Base-by-base conservation (phyloP, 2,329 filamentous ascomycete species). In the Nemania sp. region DNA sequence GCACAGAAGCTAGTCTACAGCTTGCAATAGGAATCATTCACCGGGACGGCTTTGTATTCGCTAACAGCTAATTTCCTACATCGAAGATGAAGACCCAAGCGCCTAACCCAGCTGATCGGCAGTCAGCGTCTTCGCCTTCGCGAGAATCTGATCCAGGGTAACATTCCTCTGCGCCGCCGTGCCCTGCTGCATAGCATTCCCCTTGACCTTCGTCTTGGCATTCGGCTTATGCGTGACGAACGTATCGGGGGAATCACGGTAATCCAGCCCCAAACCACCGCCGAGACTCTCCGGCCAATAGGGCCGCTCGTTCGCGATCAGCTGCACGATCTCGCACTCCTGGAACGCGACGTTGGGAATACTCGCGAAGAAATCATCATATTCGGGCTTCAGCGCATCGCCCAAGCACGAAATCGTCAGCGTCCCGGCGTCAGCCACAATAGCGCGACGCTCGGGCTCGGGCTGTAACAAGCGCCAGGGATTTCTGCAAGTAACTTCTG, bases 391-490 rank as follows among this genome's bases (percentile, higher is more conserved):
- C 52, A 81, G 58, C 1, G 78, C 78, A 28, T 79, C 76, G 28
- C 28, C 28, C 5, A 31, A 14, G 8, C 28, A 5, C 5, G 28
- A 31, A 14, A 31, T 31, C 9, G 28, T 31, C 28, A 31, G 28
- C 8, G 4, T 31, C 28, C 28, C 2, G n/a, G n/a, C n/a, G 59
- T 61, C 1, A 81, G 64, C 8, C 64, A 74, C 15, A 61, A 61
- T 0, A 81, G 28, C 28, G 8, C 77, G 26, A 70, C 61, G 0
- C 75, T 31, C 75, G 3, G 63, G 28, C 28, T 31, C 65, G 3
- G 77, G 76, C 56, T 80, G 78, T 2, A 81, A 65, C 12, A 72
- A 69, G 2, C 64, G 61, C 79, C 79, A 81, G 2, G 79, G 79
- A 15, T 73, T 60, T 3, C 71, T 67, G 54, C 79, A 81, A 0